Evolutionary conservation across 23 red algal species (phyloP).

Genomic region (Gracilaria domingensis): DNA sequence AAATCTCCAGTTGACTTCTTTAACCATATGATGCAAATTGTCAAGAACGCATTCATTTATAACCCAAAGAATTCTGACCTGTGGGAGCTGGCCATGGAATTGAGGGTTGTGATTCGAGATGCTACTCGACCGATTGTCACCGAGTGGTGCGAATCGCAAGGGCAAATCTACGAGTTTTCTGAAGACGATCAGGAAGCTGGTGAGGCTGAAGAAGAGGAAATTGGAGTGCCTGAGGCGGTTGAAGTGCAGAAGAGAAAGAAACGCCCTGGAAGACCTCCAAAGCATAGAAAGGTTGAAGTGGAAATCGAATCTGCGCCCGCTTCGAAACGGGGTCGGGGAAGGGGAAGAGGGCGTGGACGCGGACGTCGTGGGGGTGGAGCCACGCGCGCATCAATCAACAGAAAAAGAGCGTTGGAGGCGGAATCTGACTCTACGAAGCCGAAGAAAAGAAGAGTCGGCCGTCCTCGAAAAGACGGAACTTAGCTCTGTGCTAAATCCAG

Average conservation of each 20-base stretch:
- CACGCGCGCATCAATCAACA: not conserved
- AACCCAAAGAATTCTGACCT: conserved; percentile 75
- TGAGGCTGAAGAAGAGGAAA: not conserved
- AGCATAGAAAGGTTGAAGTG: conserved; percentile 4
- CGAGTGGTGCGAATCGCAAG: conserved; percentile 35
- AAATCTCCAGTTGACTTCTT: conserved; percentile 70
- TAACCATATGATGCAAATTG: conserved; percentile 64
- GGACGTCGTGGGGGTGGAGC: conserved; percentile 33
- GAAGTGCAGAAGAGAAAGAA: conserved; percentile 12
- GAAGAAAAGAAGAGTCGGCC: conserved; percentile 32
- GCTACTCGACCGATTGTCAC: conserved; percentile 33
- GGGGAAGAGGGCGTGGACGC: conserved; percentile 37
- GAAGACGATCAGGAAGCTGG: conserved; percentile 37
- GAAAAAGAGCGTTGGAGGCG: conserved; percentile 1
- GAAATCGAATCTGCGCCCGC: not conserved
- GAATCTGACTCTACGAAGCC: conserved; percentile 3
- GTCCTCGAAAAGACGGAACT: conserved; percentile 16
- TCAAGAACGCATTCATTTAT: conserved; percentile 79
- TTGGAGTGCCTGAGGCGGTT: not conserved
- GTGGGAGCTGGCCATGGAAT: conserved; percentile 71
- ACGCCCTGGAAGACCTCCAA: conserved; percentile 17
- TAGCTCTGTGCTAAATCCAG: not conserved
- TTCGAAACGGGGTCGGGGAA: conserved; percentile 24
- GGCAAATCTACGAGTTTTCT: conserved; percentile 15
- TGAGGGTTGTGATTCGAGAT: conserved; percentile 43